Percentiles rank a stretch among this genome's conserved stretches.
These are phyloP conservation scores for Dipodascus geniculatus DNA, from an alignment of 805 yeast genomes.

Conservation along the genomic window DNA sequence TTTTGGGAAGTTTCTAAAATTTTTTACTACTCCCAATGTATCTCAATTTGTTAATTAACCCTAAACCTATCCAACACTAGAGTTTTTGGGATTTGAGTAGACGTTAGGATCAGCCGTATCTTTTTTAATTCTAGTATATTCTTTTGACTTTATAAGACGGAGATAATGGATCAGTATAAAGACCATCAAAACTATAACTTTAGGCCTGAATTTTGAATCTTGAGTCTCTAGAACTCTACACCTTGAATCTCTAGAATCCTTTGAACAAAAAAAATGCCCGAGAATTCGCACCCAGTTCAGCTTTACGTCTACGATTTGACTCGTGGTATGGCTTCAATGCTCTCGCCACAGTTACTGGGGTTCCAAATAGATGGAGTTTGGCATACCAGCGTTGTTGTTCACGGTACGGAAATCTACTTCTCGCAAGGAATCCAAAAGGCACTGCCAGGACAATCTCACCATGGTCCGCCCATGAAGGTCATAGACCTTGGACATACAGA, in stretches of 20 bases:
- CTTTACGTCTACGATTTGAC: constrained; percentile 56
- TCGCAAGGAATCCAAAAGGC: constrained; percentile 44
- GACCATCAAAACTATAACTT: no score
- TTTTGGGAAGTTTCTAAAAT: background rate
- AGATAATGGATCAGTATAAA: background rate
- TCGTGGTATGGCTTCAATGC: constrained; percentile 43
- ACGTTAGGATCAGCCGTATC: no score
- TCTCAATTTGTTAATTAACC: background rate
- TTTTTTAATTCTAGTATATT: no score
- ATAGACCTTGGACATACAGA: constrained; percentile 43
- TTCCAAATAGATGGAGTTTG: constrained; percentile 46
- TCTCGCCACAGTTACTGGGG: constrained; percentile 43
- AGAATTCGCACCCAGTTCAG: constrained; percentile 26
- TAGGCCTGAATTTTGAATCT: no score
- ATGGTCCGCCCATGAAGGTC: constrained; percentile 45
- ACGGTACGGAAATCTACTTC: constrained; percentile 44
- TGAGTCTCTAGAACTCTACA: no score
- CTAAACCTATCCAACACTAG: background rate
- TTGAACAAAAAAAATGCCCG: background rate
- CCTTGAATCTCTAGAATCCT: no score
- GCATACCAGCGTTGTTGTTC: constrained; percentile 48
- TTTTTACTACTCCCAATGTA: background rate
- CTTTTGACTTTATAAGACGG: no score
- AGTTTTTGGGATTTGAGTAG: background rate
- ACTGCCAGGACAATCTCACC: constrained; percentile 43